These are phyloP conservation scores for Coniochaeta sp. DNA, from an alignment of 2,329 filamentous ascomycete genomes.

Conservation along the genomic window DNA sequence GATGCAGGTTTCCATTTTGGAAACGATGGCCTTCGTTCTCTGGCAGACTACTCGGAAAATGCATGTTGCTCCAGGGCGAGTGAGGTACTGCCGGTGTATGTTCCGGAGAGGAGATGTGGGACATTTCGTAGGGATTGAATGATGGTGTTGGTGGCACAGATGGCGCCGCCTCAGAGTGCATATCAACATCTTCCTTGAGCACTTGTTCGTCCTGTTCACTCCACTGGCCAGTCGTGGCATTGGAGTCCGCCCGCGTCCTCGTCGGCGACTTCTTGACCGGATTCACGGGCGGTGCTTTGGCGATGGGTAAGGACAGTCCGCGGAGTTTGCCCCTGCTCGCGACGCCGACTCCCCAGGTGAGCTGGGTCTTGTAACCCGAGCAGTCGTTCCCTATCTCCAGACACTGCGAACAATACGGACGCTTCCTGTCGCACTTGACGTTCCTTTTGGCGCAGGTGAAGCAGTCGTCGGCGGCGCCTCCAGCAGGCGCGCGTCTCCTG, in stretches of 20 bases:
- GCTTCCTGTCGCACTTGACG: slow-evolving; percentile 79
- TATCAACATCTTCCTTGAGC: slow-evolving; percentile 27
- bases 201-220: slow-evolving; percentile 15
- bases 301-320: slow-evolving; percentile 70
- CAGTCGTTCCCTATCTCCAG: slow-evolving; percentile 88
- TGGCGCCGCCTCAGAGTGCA: slow-evolving; percentile 25
- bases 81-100: slow-evolving; percentile 30
- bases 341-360: slow-evolving; percentile 95
- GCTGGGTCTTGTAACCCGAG: slow-evolving; percentile 90
- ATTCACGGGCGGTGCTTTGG: slow-evolving; percentile 49
- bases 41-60: slow-evolving; percentile 35
- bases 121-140: slow-evolving; percentile 38
- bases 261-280: slow-evolving; percentile 40
- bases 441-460: slow-evolving; percentile 84
- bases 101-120: slow-evolving; percentile 42
- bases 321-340: slow-evolving; percentile 92
- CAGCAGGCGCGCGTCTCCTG: slow-evolving; percentile 79
- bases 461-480: slow-evolving; percentile 89
- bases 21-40: slow-evolving; percentile 33
- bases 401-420: slow-evolving; percentile 93
- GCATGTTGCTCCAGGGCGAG: slow-evolving; percentile 37
- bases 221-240: slow-evolving; percentile 30
- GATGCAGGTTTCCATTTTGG: slow-evolving; percentile 31
- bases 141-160: slow-evolving; percentile 39
- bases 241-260: slow-evolving; percentile 38